Percentiles rank a stretch among this genome's conserved stretches.
phyloP scores from a whole-genome alignment of 768 basidiomycete species.

The Amanita exitialis region DNA sequence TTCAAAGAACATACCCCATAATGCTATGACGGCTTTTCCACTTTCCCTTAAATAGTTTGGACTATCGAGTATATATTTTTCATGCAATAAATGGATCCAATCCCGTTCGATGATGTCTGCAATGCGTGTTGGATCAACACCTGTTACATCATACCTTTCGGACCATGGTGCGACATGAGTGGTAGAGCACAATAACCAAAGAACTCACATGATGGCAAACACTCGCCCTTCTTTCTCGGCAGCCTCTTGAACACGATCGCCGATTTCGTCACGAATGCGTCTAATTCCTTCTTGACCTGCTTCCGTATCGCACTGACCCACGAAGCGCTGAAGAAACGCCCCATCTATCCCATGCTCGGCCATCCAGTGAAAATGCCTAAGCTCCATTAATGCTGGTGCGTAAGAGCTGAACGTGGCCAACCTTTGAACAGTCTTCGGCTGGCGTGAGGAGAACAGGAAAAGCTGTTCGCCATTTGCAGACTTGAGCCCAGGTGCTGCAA shows the following conservation, averaged over 20 bases:
- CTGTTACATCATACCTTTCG: constrained; percentile 74
- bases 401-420: constrained; percentile 12
- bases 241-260: constrained; percentile 60
- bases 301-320: constrained; percentile 52
- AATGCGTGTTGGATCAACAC: constrained; percentile 64
- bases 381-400: background rate
- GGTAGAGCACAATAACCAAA: background rate
- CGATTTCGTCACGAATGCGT: constrained; percentile 62
- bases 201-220: constrained; percentile 71
- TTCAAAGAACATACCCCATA: constrained; percentile 48
- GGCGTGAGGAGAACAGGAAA: constrained; percentile 69
- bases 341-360: constrained; percentile 73
- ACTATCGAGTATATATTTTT: constrained; percentile 54
- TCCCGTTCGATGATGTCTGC: constrained; percentile 58
- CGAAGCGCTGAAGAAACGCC: constrained; percentile 74
- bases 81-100: constrained; percentile 60
- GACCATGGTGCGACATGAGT: background rate
- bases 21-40: constrained; percentile 57
- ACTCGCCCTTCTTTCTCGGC: constrained; percentile 76
- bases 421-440: constrained; percentile 62
- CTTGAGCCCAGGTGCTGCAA: constrained; percentile 56
- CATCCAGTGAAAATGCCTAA: constrained; percentile 77
- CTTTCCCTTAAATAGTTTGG: constrained; percentile 67
- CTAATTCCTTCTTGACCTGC: constrained; percentile 46
- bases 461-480: constrained; percentile 46